Conservation (phyloP, 345 rosid genomes). For the Syzygium aromaticum region DNA sequence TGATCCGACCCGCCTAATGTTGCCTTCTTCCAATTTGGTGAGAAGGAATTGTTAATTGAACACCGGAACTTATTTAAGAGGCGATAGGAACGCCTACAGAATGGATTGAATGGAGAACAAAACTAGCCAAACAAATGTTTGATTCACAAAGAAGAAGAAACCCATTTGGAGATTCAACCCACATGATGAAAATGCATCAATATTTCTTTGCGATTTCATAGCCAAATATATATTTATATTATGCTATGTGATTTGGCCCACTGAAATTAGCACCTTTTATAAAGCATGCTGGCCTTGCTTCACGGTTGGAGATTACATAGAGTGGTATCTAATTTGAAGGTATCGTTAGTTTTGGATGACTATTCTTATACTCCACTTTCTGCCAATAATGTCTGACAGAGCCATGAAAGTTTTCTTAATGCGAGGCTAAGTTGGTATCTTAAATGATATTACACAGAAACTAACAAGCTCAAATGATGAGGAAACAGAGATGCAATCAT, state of each 20-base stretch:
- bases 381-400: neutral
- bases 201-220: neutral
- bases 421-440: neutral
- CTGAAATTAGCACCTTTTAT: neutral
- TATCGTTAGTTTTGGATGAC: neutral
- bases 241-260: neutral
- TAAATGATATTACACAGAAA: neutral
- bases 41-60: neutral
- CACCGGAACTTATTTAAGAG: neutral
- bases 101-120: neutral
- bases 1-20: neutral
- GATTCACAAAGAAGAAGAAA: neutral
- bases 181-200: neutral
- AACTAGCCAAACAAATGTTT: neutral
- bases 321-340: neutral
- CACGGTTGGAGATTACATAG: neutral
- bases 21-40: neutral
- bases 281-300: neutral
- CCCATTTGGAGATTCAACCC: neutral
- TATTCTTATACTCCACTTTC: neutral
- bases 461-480: neutral
- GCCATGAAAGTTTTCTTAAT: neutral
- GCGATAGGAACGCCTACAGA: neutral
- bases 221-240: neutral
- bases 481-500: neutral